A percentile compares a stretch with the other conserved stretches of the same genome.
Evolutionary conservation across 139 green algal genomes (phyloP).

Genomic region (Tetradesmus obliquus): DNA sequence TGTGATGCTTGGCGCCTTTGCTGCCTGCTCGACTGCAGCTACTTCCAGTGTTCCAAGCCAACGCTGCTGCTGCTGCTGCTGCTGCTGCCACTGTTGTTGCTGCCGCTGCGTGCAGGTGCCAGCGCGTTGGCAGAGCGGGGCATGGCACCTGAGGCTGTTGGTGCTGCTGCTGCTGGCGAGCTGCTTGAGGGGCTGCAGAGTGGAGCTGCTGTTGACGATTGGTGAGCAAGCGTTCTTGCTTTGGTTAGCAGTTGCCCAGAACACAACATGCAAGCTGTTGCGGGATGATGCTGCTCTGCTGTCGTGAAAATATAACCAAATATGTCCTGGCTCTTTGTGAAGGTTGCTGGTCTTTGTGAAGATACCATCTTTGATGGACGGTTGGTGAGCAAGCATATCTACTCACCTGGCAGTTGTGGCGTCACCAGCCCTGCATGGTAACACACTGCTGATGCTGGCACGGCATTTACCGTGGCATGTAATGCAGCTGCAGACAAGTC

Average conservation of each 20-base stretch:
- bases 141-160: constrained; percentile 59
- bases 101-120: constrained; percentile 33
- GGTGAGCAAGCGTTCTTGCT: constrained; percentile 4
- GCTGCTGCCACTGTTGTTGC: neutral
- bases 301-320: too few species aligned
- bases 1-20: too few species aligned
- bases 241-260: neutral
- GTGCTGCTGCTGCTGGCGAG: constrained; percentile 58
- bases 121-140: constrained; percentile 57
- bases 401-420: too few species aligned
- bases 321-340: too few species aligned
- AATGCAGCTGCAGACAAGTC: neutral
- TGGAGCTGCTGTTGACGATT: constrained; percentile 55
- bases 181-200: constrained; percentile 64
- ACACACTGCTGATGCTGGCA: neutral
- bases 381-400: too few species aligned
- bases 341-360: too few species aligned
- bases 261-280: neutral
- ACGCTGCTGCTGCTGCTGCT: neutral
- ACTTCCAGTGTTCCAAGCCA: too few species aligned
- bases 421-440: neutral
- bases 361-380: too few species aligned
- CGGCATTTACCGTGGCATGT: neutral
- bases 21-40: too few species aligned
- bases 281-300: too few species aligned